Conservation (phyloP, 2,329 filamentous ascomycete genomes). For the Alternaria atra region DNA sequence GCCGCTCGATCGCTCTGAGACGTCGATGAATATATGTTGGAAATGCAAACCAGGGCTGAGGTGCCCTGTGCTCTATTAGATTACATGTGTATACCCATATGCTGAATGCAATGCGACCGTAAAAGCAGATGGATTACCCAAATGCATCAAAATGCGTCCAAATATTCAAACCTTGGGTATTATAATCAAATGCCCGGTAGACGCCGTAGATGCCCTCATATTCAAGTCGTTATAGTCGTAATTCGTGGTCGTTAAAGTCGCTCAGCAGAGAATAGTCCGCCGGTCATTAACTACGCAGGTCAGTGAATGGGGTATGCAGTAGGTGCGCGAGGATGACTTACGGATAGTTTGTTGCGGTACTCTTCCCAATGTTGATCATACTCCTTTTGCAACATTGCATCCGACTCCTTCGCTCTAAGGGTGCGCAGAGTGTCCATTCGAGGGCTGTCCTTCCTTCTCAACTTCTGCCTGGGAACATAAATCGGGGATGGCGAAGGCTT, state of each 20-base stretch:
- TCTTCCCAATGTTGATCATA: slow-evolving; percentile 34
- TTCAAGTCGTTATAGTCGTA: slow-evolving; percentile 13
- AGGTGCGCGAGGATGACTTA: slow-evolving; percentile 1
- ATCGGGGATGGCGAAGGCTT: slow-evolving; percentile 20
- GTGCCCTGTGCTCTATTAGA: slow-evolving; percentile 12
- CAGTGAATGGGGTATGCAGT: neutral
- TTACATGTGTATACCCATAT: slow-evolving; percentile 22
- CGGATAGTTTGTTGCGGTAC: slow-evolving; percentile 6
- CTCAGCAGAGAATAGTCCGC: slow-evolving; percentile 5
- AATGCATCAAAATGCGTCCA: slow-evolving; percentile 6
- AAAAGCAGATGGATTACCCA: slow-evolving; percentile 1
- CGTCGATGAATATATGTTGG: slow-evolving; percentile 2
- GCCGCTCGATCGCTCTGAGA: slow-evolving; percentile 6
- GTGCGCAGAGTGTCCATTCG: slow-evolving; percentile 42
- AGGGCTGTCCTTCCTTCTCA: slow-evolving; percentile 35
- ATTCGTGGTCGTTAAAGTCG: slow-evolving; percentile 14
- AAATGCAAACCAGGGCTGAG: slow-evolving; percentile 9
- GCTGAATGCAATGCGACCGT: slow-evolving; percentile 15
- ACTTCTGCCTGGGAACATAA: slow-evolving; percentile 16
- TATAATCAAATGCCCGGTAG: slow-evolving; percentile 16
- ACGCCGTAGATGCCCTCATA: slow-evolving; percentile 12
- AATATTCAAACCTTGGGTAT: slow-evolving; percentile 21
- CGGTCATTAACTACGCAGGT: slow-evolving; percentile 9
- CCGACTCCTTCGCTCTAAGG: slow-evolving; percentile 46
- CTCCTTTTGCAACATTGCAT: slow-evolving; percentile 42